Base-by-base conservation (phyloP, 2,329 filamentous ascomycete genomes). In the Macrophomina phaseolina region DNA sequence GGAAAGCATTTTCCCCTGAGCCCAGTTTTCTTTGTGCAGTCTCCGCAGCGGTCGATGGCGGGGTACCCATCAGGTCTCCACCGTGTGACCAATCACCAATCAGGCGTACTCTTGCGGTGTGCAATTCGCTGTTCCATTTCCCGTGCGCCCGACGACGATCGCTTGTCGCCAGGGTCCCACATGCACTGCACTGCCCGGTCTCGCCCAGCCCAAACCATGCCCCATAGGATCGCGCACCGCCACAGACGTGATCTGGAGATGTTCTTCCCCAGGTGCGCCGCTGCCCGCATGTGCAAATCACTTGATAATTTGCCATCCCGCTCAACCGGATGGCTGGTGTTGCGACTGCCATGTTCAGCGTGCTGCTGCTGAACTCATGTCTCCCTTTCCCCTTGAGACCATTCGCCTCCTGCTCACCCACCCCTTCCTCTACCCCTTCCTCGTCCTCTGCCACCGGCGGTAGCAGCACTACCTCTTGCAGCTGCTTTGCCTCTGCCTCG, bases 41-140 rank as follows among this genome's bases (percentile, higher is more conserved):
- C 42, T 49, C 58, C 58, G 45, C 58, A 62, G 18, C 58, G 18
- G n/a, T 45, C 58, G 36, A 30, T 38, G 28, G 55, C 34, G n/a
- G 12, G 30, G 53, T 58, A 40, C 11, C 45, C 30, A 60, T 46
- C 34, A 23, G 18, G 40, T 32, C 11, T 23, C 55, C 55, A 60
- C 38, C 55, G 14, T 32, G 55, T 34, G 5, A 28, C n/a, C 11
- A 36, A 30, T 16, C 58, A n/a, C 42, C 23, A 62, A 40, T 62
- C 32, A 49, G 58, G 58, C 58, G 42, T 36, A 12, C 58, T 48
- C 16, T 49, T 62, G 58, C 58, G 58, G 58, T 62, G 58, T 38
- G 58, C 58, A 23, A 28, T 28, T 30, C 46, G 30, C 32, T 38
- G 12, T n/a, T 32, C 45, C 18, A 7, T 34, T 28, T 32, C 38